phyloP scores from a whole-genome alignment of 257 asterid genomes.

The Salvia hispanica region DNA sequence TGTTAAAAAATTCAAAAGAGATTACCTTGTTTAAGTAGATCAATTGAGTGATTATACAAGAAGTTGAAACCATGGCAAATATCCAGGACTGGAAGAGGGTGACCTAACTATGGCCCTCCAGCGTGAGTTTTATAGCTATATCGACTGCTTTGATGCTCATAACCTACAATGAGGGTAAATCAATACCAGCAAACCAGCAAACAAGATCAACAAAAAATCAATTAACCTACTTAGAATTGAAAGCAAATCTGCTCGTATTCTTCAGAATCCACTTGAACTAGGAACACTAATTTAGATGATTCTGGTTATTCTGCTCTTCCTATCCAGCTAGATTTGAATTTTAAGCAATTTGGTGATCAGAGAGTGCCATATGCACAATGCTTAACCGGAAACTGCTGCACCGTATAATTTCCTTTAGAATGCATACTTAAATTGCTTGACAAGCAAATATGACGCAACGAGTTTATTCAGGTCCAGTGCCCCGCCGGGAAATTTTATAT shows the following conservation, averaged over 20 bases:
- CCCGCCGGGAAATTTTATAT: not conserved
- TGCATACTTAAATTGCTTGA: not conserved
- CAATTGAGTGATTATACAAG: constrained; percentile 69
- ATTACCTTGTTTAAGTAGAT: constrained; percentile 81
- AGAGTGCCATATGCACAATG: not conserved
- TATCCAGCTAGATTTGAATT: not conserved
- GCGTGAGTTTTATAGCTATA: constrained; percentile 72
- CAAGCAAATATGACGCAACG: not conserved
- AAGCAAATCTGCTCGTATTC: not conserved
- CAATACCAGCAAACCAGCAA: constrained; percentile 10
- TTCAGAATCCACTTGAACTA: not conserved
- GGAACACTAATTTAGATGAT: not conserved
- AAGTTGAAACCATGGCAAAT: constrained; percentile 68
- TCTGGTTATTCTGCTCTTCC: not conserved
- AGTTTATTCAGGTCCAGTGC: not conserved
- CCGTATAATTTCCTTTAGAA: not conserved
- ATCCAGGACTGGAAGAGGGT: constrained; percentile 69
- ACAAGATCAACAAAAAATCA: not conserved
- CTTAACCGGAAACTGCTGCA: not conserved
- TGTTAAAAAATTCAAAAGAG: constrained; percentile 20
- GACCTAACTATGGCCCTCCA: constrained; percentile 72
- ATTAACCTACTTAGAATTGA: not conserved
- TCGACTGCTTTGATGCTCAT: constrained; percentile 87
- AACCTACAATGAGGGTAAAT: constrained; percentile 53
- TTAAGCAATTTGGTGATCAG: not conserved